Evolutionary conservation across 768 basidiomycete species (phyloP).

Genomic region (Mycena capillaripes): DNA sequence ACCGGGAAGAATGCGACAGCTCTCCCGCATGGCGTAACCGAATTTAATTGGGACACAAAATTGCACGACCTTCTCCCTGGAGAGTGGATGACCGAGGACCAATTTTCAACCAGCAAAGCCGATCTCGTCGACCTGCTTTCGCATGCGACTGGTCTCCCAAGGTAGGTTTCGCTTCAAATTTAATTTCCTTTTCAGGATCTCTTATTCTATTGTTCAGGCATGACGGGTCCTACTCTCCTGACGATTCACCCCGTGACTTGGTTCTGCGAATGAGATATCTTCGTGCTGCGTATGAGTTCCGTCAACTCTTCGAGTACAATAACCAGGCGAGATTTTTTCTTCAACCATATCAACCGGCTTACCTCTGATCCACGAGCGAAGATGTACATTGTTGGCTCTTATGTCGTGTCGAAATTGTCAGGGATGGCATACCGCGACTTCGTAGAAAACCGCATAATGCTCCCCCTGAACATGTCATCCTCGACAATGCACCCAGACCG

Average conservation of each 20-base stretch:
- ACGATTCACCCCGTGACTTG: conserved; percentile 42
- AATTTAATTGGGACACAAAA: conserved; percentile 54
- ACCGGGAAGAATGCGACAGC: conserved; percentile 49
- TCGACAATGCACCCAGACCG: conserved; percentile 53
- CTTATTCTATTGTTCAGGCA: conserved; percentile 38
- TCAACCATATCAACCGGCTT: neutral
- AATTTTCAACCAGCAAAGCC: conserved; percentile 54
- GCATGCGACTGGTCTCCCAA: conserved; percentile 53
- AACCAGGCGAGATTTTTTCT: conserved; percentile 44
- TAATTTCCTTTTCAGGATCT: too few species aligned
- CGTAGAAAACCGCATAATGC: conserved; percentile 57
- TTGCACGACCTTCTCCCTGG: conserved; percentile 52
- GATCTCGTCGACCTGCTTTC: conserved; percentile 51
- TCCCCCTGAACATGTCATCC: conserved; percentile 54
- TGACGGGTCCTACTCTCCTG: conserved; percentile 42
- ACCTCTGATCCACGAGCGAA: conserved; percentile 21
- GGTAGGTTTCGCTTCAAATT: conserved; percentile 36
- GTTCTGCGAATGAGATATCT: conserved; percentile 44
- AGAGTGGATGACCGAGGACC: conserved; percentile 58
- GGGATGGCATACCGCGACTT: conserved; percentile 51
- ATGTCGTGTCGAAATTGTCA: conserved; percentile 44
- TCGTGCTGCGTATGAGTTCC: conserved; percentile 47
- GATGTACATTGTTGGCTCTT: conserved; percentile 53
- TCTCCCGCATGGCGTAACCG: conserved; percentile 47
- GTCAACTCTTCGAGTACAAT: conserved; percentile 50